Evolutionary conservation across 1,139 yeast species (phyloP).

Genomic region (Geotrichum aggregatum): DNA sequence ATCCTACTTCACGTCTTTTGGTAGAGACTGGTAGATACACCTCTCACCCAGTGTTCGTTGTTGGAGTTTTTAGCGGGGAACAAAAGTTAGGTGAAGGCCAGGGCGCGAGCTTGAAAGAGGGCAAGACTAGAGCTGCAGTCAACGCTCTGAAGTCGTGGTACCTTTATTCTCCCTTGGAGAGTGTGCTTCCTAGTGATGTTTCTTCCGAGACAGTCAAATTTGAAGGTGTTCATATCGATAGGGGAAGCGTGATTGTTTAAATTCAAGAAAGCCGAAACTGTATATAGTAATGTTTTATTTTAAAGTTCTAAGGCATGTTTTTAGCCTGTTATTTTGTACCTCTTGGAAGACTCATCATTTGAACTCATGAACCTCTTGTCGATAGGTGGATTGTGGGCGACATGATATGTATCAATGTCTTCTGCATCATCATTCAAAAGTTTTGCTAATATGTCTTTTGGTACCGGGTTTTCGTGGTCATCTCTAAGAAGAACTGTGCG

Average conservation of each 20-base stretch:
- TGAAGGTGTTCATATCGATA: constrained; percentile 41
- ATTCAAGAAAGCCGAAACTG: not conserved
- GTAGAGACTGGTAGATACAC: constrained; percentile 93
- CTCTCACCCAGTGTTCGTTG: constrained; percentile 78
- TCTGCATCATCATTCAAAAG: too few relatives aligned
- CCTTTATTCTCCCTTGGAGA: constrained; percentile 73
- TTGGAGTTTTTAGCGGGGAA: constrained; percentile 83
- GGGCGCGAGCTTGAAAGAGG: constrained; percentile 88
- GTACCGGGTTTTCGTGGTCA: too few relatives aligned
- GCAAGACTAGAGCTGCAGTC: constrained; percentile 87
- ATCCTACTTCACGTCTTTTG: constrained; percentile 75
- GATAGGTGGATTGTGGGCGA: too few relatives aligned
- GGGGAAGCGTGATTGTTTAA: constrained; percentile 44
- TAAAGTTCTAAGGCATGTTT: too few relatives aligned
- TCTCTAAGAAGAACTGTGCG: too few relatives aligned
- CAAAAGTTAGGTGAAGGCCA: constrained; percentile 90
- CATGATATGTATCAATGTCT: too few relatives aligned
- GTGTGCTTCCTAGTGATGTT: constrained; percentile 58
- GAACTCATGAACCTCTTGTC: too few relatives aligned
- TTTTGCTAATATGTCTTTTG: too few relatives aligned
- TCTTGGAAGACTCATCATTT: too few relatives aligned
- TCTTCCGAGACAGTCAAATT: constrained; percentile 35
- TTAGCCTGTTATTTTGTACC: too few relatives aligned
- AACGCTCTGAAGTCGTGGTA: constrained; percentile 90
- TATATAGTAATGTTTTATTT: not conserved